Conservation (phyloP, 2,329 filamentous ascomycete genomes). For the Ustulina deusta region DNA sequence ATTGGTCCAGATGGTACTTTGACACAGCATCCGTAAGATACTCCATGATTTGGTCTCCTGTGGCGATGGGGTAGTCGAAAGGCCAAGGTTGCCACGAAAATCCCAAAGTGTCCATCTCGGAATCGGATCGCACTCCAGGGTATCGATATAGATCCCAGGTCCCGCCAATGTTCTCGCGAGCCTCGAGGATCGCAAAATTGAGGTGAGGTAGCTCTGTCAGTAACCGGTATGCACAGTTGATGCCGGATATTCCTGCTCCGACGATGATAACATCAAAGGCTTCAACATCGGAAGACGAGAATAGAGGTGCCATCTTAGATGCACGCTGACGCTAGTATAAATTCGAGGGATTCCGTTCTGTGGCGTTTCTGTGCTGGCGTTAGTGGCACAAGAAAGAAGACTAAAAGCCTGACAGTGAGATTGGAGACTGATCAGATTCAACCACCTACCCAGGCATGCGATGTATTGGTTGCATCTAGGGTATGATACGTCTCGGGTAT, state of each 20-base stretch:
- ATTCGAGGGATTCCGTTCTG: too few relatives aligned
- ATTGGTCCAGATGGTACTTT: slow-evolving; percentile 62
- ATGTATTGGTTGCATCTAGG: too few relatives aligned
- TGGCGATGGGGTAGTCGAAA: slow-evolving; percentile 31
- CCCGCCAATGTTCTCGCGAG: slow-evolving; percentile 68
- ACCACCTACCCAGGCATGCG: too few relatives aligned
- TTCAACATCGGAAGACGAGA: too few relatives aligned
- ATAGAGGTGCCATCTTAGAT: too few relatives aligned
- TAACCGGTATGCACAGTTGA: slow-evolving; percentile 70
- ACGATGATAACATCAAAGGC: slow-evolving; percentile 66
- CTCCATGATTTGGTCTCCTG: slow-evolving; percentile 58
- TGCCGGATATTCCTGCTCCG: slow-evolving; percentile 71
- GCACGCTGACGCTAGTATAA: too few relatives aligned
- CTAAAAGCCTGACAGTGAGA: too few relatives aligned
- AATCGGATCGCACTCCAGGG: slow-evolving; percentile 66
- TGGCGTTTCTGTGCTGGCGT: too few relatives aligned
- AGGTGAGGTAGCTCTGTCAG: slow-evolving; percentile 60
- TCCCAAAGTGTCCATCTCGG: slow-evolving; percentile 68
- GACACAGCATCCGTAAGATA: slow-evolving; percentile 66
- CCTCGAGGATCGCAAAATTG: slow-evolving; percentile 67
- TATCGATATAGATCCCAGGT: slow-evolving; percentile 76
- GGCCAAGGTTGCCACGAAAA: slow-evolving; percentile 73
- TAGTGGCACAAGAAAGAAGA: too few relatives aligned
- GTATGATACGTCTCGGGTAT: too few relatives aligned
- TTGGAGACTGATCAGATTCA: too few relatives aligned